A percentile compares a stretch with the other conserved stretches of the same genome.
phyloP scores from a whole-genome alignment of 108 stramenopile genomes.

The Conticribra weissflogii region DNA sequence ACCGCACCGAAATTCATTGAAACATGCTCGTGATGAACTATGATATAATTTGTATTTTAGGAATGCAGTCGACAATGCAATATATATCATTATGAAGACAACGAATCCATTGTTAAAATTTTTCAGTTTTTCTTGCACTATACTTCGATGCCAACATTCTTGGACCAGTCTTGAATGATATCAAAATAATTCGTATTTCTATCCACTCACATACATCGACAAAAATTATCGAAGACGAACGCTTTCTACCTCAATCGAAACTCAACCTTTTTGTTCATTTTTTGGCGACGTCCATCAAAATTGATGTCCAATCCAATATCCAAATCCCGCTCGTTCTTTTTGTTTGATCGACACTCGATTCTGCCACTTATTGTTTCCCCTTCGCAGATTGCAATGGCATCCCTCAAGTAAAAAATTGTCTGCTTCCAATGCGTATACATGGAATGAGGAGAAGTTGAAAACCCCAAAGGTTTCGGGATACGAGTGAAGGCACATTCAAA shows the following conservation, averaged over 20 bases:
- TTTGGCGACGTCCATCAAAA: conserved; percentile 63
- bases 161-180: too few species aligned
- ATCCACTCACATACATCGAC: too few species aligned
- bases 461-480: conserved; percentile 94
- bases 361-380: conserved; percentile 66
- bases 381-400: conserved; percentile 63
- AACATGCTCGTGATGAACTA: too few species aligned
- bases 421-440: conserved; percentile 99
- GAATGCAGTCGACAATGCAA: too few species aligned
- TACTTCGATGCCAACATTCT: too few species aligned
- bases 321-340: conserved; percentile 73
- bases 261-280: conserved; percentile 52
- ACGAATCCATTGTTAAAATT: too few species aligned
- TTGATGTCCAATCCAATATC: conserved; percentile 66
- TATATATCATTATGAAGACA: too few species aligned
- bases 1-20: too few species aligned
- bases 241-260: conserved; percentile 66
- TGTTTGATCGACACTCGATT: conserved; percentile 73
- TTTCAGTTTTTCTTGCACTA: too few species aligned
- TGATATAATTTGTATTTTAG: too few species aligned
- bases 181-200: too few species aligned
- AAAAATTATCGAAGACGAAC: too few species aligned
- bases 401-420: conserved; percentile 81
- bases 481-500: conserved; percentile 96
- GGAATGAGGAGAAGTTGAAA: conserved; percentile 92